These are phyloP conservation scores for Ramichloridium luteum DNA, from an alignment of 2,329 filamentous ascomycete species.

Conservation along the genomic window DNA sequence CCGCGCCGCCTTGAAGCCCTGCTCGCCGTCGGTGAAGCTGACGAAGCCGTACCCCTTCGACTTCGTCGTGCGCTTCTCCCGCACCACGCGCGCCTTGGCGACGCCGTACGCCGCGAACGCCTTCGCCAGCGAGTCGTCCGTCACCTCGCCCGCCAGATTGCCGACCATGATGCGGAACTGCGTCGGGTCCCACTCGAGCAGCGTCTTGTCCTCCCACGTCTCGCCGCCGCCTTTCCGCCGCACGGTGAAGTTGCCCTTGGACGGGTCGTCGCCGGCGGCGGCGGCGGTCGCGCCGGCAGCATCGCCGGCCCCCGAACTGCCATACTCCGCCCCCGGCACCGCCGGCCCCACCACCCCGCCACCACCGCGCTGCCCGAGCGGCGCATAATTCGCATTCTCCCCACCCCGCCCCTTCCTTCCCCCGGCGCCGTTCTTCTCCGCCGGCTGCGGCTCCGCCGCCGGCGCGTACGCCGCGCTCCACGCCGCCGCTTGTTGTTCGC, in stretches of 20 bases:
- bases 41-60: constrained; percentile 95
- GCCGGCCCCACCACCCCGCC: constrained; percentile 2
- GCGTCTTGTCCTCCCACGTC: constrained; percentile 75
- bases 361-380: constrained; percentile 12
- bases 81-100: constrained; percentile 82
- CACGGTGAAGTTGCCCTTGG: constrained; percentile 47
- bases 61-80: constrained; percentile 92
- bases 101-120: constrained; percentile 87
- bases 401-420: too few relatives aligned
- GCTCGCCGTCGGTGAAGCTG: constrained; percentile 86
- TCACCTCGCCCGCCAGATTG: constrained; percentile 93
- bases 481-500: constrained; percentile 83
- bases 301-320: too few relatives aligned
- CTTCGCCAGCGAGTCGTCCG: constrained; percentile 88
- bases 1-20: constrained; percentile 90
- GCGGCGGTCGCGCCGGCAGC: constrained; percentile 5
- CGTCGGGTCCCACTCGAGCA: constrained; percentile 90
- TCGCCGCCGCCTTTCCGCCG: constrained; percentile 79
- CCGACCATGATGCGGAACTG: constrained; percentile 94
- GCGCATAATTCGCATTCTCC: constrained; percentile 11
- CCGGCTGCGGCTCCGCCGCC: constrained; percentile 10
- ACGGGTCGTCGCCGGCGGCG: constrained; percentile 6
- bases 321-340: too few relatives aligned
- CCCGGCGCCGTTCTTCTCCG: constrained; percentile 10
- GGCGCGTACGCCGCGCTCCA: constrained; percentile 56